Base-by-base conservation (phyloP, 2,329 filamentous ascomycete species). In the Colletotrichum coccodes region DNA sequence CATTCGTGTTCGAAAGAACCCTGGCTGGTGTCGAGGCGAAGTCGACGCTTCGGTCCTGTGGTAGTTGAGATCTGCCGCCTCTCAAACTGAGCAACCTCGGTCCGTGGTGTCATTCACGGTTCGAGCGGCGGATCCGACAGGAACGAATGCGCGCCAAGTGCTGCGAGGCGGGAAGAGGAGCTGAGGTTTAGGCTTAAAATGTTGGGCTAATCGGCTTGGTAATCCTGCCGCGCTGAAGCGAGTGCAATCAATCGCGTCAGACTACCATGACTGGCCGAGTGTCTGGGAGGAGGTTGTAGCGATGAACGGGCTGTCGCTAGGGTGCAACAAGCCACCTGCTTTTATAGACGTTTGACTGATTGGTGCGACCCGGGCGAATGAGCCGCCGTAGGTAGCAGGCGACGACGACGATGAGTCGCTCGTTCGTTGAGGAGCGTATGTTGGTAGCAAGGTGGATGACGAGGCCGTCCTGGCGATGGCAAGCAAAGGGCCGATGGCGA, bases 141-240 rank as follows among this genome's bases (percentile, higher is more conserved):
- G 32, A 21, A 44, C 50, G 59, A 38, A 26, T n/a, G 50, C n/a
- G 49, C 38, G 56, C 62, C 46, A 61, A 62, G 63, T 18, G 30
- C 46, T 61, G 57, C 47, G 28, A 42, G 63, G 32, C 63, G 58
- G 57, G 49, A 66, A 61, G 49, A 61, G 26, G 23, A 42, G 57
- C 63, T 61, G 40, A 40, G 56, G 18, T 34, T 36, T n/a, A 40
- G 53, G 60, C 36, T 18, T 54, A 34, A 12, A 52, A 11, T 38
- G 26, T 32, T 28, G 26, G 8, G 12, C 30, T 23, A 18, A 49
- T 44, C n/a, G 16, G 57, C 63, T 54, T 54, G 63, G 57, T 54
- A 54, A 49, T 50, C 23, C 30, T 21, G 38, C 14, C 40, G 7
- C n/a, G 40, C n/a, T 26, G 58, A 56, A 11, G 49, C 36, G 32